Conservation (phyloP, 1,284 basidiomycete species). For the Trichosporon faecale region DNA sequence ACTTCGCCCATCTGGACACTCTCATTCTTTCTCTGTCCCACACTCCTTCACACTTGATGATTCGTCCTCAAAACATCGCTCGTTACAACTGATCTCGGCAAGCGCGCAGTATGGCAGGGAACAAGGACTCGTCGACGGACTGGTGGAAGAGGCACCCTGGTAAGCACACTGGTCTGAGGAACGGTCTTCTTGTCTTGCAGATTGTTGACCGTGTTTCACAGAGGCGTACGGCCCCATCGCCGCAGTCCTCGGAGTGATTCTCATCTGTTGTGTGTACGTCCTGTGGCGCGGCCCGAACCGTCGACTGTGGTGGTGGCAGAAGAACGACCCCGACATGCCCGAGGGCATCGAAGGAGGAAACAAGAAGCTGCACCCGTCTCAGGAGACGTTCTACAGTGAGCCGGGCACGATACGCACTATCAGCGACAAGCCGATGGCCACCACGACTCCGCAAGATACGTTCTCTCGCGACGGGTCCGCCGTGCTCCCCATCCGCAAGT, state of each 20-base stretch:
- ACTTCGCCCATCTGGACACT: background rate
- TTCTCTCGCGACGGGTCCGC: conserved; percentile 3
- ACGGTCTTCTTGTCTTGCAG: background rate
- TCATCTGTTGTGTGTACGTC: conserved; percentile 1
- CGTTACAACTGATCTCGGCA: background rate
- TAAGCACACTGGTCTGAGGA: background rate
- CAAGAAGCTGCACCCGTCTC: conserved; percentile 1
- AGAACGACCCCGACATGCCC: background rate
- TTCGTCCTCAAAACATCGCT: background rate
- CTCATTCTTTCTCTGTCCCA: background rate
- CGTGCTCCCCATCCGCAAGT: background rate
- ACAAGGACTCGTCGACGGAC: background rate
- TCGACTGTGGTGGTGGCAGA: conserved; percentile 8
- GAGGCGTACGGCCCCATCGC: conserved; percentile 13
- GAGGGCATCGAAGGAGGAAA: background rate
- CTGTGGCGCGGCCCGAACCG: conserved; percentile 11
- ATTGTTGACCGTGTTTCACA: background rate
- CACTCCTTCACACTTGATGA: background rate
- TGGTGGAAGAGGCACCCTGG: conserved; percentile 17
- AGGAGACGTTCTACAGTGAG: background rate
- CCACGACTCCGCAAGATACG: background rate
- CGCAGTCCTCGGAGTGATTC: conserved; percentile 7
- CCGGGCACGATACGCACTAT: background rate
- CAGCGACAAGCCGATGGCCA: background rate
- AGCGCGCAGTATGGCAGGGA: background rate